Conservation (phyloP, 225 moss, liverwort and hornwort genomes). For the Polytrichum commune region DNA sequence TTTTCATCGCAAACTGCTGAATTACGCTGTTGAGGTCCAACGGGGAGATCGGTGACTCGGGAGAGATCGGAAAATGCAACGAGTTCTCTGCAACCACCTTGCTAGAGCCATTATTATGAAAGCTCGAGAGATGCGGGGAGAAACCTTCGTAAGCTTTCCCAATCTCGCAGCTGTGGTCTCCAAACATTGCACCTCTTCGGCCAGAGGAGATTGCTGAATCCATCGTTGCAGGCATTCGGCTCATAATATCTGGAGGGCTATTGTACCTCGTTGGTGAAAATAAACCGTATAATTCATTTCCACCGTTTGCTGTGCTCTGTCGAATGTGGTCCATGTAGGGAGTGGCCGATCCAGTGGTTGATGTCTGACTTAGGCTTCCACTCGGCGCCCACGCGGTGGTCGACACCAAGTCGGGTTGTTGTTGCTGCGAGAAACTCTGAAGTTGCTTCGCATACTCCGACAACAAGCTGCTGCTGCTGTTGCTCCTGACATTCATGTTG, state of each 20-base stretch:
- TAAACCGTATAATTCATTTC: background rate
- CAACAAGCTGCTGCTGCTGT: background rate
- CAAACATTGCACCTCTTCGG: too few species aligned
- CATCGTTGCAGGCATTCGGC: background rate
- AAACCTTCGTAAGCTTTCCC: background rate
- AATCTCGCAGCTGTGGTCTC: background rate
- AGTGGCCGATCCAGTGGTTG: background rate
- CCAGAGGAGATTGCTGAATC: too few species aligned
- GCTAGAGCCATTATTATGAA: background rate
- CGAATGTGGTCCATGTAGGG: conserved; percentile 4
- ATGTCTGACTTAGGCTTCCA: background rate
- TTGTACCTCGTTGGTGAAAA: background rate
- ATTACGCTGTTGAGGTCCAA: conserved; percentile 2
- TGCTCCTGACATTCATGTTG: background rate
- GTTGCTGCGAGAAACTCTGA: too few species aligned
- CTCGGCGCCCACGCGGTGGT: too few species aligned
- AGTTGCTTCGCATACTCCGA: background rate
- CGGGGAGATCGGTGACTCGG: conserved; percentile 2
- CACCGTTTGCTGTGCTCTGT: background rate
- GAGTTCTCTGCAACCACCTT: background rate
- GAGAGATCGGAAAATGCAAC: conserved; percentile 2
- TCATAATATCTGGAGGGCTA: background rate
- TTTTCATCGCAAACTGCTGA: background rate
- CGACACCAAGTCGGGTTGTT: too few species aligned
- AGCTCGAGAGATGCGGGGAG: background rate